Evolutionary conservation across 1,284 basidiomycete genomes (phyloP), one percentile per base, ranked within the genome.

Genomic region (Paramarasmius palmivorus): DNA sequence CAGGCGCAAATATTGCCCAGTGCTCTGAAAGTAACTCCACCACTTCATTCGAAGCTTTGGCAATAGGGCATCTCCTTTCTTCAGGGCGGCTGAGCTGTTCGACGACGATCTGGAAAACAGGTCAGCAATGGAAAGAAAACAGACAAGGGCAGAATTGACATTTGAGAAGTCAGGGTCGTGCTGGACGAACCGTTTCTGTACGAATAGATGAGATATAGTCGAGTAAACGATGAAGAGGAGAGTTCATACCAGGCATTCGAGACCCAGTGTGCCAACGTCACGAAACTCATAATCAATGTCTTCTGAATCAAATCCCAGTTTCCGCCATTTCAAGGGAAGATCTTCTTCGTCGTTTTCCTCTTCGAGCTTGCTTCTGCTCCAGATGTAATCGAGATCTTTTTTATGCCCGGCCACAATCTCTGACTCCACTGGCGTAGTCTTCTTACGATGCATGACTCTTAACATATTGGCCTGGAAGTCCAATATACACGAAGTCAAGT

Each of bases 381-480:
- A 94, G 54, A 95, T 86, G 57, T 81, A 86, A 17, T 82, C 73
- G 17, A 96, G 73, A 46, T 83, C 77, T 14, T 76, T 76, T 26
- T 77, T 78, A 62, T 95, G 90, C 0, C 74, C 69, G 2, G 79
- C 74, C 59, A 88, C 83, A 39, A 72, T 69, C 23, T 84, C 81
- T 2, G 88, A 84, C 59, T 92, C 84, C 29, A 97, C 89, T 2
- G 83, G 72, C 0, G 86, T 90, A 6, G 79, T 84, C 69, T 95
- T 92, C 67, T 88, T 88, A 49, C 87, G 83, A 63, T 92, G 88
- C 1, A 88, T 86, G 15, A 95, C 84, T 25, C 90, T 82, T 51
- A 93, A 79, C 62, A 94, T 85, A 68, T 93, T 93, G 38, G 90
- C 86, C 76, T 97, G 95, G 69, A 96, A 97, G 63, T 95, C 92